phyloP scores from a whole-genome alignment of 2,329 filamentous ascomycete species.

The Sporothrix schenckii region DNA sequence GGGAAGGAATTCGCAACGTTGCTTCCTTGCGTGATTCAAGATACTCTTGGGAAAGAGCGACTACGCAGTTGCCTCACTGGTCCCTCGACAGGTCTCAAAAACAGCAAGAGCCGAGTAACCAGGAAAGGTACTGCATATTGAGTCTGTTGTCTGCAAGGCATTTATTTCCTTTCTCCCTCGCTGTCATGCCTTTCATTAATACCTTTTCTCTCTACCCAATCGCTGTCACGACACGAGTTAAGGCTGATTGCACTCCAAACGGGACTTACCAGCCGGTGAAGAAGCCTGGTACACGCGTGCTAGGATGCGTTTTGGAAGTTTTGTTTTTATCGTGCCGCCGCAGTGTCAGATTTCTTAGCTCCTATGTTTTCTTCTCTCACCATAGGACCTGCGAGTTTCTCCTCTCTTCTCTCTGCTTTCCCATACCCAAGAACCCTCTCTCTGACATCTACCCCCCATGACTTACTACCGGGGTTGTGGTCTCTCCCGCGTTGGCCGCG shows the following conservation, averaged over 20 bases:
- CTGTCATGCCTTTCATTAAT: neutral
- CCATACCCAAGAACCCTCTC: neutral
- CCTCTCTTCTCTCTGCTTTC: neutral
- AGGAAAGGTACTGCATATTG: neutral
- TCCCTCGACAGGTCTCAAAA: neutral
- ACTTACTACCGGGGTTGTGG: neutral
- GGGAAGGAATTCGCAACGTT: slow-evolving; percentile 14
- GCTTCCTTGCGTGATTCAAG: neutral
- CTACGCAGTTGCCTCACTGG: neutral
- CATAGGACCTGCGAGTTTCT: no score
- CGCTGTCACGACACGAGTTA: slow-evolving; percentile 7
- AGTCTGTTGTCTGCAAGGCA: neutral
- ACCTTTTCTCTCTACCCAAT: neutral
- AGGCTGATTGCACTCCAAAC: slow-evolving; percentile 26
- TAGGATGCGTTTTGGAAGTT: slow-evolving; percentile 1
- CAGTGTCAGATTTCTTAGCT: neutral
- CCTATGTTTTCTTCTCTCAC: neutral
- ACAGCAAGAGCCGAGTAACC: slow-evolving; percentile 8
- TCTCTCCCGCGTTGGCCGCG: slow-evolving; percentile 8
- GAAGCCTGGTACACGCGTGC: slow-evolving; percentile 14
- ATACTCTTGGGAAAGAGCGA: neutral
- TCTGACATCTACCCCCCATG: neutral
- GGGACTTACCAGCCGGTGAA: neutral
- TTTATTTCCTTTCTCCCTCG: neutral
- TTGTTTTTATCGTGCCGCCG: neutral